Evolutionary conservation across 1,284 basidiomycete genomes (phyloP), one percentile per base, ranked within the genome.

Genomic region (Puccinia brachypodii): DNA sequence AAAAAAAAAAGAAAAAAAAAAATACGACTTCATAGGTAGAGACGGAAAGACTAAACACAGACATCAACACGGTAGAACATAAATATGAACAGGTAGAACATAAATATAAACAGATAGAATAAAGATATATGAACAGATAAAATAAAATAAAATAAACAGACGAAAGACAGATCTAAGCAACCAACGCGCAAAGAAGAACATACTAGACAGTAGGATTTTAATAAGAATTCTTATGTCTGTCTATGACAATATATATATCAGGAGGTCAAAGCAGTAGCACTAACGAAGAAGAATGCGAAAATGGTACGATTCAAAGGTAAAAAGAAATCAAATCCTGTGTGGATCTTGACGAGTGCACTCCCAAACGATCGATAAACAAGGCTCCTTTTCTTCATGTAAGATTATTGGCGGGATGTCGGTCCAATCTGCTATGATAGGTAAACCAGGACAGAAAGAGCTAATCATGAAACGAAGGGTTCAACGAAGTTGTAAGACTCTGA

Each of bases 401-500:
- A 71, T 71, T 1, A 71, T 36, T 25, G 68, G 68, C 3, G 68
- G 42, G 16, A n/a, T 44, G 42, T 50, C n/a, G 2, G 42, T 71
- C 68, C 68, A 71, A 47, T 71, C 68, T n/a, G 22, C 14, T 4
- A 71, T 44, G 22, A 66, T 66, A 33, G 62, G 62, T 40, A 66
- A 33, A 19, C 62, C 62, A 40, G 62, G 62, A 40, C 36, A 66
- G 40, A 66, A 40, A n/a, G 62, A 66, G 36, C 62, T 66, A 40
- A 11, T 36, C 6, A 36, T 62, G 13, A 28, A 60, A 28, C 38
- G 60, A 19, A 36, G 25, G 60, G 8, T 31, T n/a, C n/a, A n/a
- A n/a, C n/a, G n/a, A 25, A n/a, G 16, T 66, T 14, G 31, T 33
- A 33, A 62, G 4, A 33, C n/a, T 56, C n/a, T 50, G 9, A 11